A percentile compares a stretch with the other conserved stretches of the same genome.
These are phyloP conservation scores for Pseudogymnoascus verrucosus DNA, from an alignment of 2,329 filamentous ascomycete genomes.

Conservation along the genomic window DNA sequence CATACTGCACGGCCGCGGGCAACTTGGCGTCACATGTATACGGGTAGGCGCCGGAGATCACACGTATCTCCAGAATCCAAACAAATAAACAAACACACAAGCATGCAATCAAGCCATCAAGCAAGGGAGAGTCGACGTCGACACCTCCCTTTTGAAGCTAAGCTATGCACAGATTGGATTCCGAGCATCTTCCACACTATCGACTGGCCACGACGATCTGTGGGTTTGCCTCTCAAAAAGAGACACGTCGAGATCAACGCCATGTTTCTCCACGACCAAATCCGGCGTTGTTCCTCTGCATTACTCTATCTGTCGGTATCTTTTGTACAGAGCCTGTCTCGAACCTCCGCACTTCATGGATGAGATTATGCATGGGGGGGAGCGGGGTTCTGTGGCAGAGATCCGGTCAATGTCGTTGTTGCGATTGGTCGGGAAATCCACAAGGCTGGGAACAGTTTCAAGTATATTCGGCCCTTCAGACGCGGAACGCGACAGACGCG, in stretches of 20 bases:
- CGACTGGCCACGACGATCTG: conserved; percentile 2
- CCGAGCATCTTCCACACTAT: conserved; percentile 1
- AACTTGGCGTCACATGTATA: conserved; percentile 2
- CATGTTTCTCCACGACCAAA: conserved; percentile 8
- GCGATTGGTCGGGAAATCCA: not conserved
- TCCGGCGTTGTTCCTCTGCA: conserved; percentile 6
- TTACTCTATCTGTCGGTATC: not conserved
- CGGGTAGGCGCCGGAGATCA: not conserved
- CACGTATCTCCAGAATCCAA: not conserved
- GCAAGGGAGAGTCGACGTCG: not conserved
- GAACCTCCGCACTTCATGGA: conserved; percentile 4
- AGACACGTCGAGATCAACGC: conserved; percentile 7
- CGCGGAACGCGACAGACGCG: conserved; percentile 8
- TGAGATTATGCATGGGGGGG: not conserved
- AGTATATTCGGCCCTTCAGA: conserved; percentile 8
- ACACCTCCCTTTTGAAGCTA: conserved; percentile 1
- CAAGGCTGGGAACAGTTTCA: conserved; percentile 7
- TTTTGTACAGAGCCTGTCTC: not conserved
- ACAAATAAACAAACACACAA: not conserved
- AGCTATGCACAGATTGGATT: not conserved
- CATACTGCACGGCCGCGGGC: not conserved
- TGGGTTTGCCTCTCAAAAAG: conserved; percentile 3
- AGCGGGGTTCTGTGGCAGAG: conserved; percentile 3
- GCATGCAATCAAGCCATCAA: not conserved
- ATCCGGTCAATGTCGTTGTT: not conserved